A percentile compares a stretch with the other conserved stretches of the same genome.
Conservation (phyloP, 164 flowering plant species). For the Tetracentron sinense region DNA sequence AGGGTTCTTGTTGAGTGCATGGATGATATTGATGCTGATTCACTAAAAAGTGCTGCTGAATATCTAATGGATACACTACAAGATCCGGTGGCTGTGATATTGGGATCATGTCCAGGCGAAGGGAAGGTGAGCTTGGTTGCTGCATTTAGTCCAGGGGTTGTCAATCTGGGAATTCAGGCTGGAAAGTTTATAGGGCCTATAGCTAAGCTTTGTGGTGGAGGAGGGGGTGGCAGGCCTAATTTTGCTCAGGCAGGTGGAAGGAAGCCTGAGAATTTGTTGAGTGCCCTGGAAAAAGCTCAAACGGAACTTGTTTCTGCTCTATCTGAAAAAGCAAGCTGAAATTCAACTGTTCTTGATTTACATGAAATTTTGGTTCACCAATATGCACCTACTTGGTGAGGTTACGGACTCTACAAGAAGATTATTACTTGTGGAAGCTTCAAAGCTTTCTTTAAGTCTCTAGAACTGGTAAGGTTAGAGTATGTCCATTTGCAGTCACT, state of each 20-base stretch:
- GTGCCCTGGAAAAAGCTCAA: slow-evolving; percentile 77
- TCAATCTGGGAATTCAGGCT: slow-evolving; percentile 71
- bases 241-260: slow-evolving; percentile 98
- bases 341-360: not conserved
- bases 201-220: slow-evolving; percentile 92
- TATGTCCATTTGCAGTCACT: no score
- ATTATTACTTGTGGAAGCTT: no score
- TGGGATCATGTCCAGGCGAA: slow-evolving; percentile 86
- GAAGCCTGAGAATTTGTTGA: slow-evolving; percentile 71
- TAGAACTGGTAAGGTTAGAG: no score
- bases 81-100: slow-evolving; percentile 82
- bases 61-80: slow-evolving; percentile 46
- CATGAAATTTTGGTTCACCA: not conserved
- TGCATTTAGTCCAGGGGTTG: slow-evolving; percentile 77
- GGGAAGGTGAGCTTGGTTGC: slow-evolving; percentile 88
- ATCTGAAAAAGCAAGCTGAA: slow-evolving; percentile 48
- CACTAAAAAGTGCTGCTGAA: slow-evolving; percentile 88
- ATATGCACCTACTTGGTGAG: not conserved
- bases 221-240: slow-evolving; percentile 95
- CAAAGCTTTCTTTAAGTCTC: no score
- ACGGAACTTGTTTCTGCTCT: slow-evolving; percentile 49
- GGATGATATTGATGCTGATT: slow-evolving; percentile 85
- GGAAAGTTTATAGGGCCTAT: slow-evolving; percentile 84
- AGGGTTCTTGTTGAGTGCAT: slow-evolving; percentile 84
- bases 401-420: no score